phyloP scores from a whole-genome alignment of 441 rosid genomes.

The Viola pubescens region DNA sequence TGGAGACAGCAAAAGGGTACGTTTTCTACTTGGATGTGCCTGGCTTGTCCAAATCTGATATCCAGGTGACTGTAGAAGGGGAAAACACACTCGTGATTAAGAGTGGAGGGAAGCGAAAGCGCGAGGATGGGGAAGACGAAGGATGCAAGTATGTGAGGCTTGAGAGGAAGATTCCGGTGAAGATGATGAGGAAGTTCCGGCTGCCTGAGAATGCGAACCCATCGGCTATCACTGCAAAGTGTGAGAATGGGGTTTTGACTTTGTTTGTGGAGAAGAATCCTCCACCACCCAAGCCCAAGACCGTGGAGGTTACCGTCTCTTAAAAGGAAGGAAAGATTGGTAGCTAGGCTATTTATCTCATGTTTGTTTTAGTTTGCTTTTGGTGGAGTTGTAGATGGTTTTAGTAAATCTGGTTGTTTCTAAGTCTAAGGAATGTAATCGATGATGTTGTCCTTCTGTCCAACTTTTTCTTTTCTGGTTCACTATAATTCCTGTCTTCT shows the following conservation, averaged over 20 bases:
- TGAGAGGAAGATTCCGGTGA: conserved; percentile 47
- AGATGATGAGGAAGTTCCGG: conserved; percentile 50
- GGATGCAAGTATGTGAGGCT: conserved; percentile 50
- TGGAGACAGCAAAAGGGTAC: too few species aligned
- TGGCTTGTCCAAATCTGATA: too few species aligned
- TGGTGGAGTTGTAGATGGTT: too few species aligned
- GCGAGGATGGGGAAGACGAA: conserved; percentile 47
- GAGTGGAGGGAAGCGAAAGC: conserved; percentile 63
- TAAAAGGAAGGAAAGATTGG: too few species aligned
- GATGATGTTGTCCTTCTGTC: too few species aligned
- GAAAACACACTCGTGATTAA: conserved; percentile 53
- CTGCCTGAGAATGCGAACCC: conserved; percentile 53
- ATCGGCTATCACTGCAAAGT: conserved; percentile 40
- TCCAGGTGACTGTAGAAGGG: conserved; percentile 61
- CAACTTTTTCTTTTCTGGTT: background rate
- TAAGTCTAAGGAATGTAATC: too few species aligned
- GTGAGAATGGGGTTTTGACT: conserved; percentile 51
- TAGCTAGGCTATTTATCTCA: too few species aligned
- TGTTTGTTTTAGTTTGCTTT: background rate
- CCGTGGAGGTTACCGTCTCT: conserved; percentile 43
- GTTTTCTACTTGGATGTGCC: too few species aligned
- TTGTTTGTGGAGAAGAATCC: conserved; percentile 46
- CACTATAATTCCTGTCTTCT: background rate
- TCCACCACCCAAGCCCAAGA: conserved; percentile 53
- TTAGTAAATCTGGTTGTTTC: too few species aligned